Conservation (phyloP, 495 filamentous ascomycete species). For the Neurospora discreta region DNA sequence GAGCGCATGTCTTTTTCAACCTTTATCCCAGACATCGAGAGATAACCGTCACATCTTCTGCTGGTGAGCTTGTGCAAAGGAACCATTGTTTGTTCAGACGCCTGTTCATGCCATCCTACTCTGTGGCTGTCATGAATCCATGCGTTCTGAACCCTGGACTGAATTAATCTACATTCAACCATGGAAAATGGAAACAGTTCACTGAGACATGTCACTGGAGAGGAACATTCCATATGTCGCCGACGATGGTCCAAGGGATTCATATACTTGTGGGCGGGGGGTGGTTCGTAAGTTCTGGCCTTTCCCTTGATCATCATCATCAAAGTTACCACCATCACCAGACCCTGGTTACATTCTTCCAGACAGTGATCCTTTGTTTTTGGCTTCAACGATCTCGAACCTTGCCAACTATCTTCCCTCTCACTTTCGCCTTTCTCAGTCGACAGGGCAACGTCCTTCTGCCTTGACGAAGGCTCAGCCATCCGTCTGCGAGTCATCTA, state of each 20-base stretch:
- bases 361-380: background rate
- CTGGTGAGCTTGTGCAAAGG: constrained; percentile 14
- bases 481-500: background rate
- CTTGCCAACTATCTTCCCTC: background rate
- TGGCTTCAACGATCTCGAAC: background rate
- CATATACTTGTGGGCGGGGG: constrained; percentile 22
- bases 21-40: constrained; percentile 9
- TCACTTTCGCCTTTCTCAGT: background rate
- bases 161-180: constrained; percentile 5
- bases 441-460: too few relatives aligned
- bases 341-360: constrained; percentile 3
- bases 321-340: background rate
- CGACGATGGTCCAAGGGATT: background rate
- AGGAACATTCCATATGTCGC: constrained; percentile 1
- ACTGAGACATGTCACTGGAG: background rate
- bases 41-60: constrained; percentile 26
- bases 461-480: background rate
- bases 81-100: background rate
- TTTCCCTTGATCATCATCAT: constrained; percentile 9
- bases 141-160: constrained; percentile 6
- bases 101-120: constrained; percentile 4
- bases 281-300: constrained; percentile 9
- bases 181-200: background rate
- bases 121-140: constrained; percentile 4
- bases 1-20: constrained; percentile 8